Base-by-base conservation (phyloP, 495 filamentous ascomycete genomes). In the Tuber brumale region DNA sequence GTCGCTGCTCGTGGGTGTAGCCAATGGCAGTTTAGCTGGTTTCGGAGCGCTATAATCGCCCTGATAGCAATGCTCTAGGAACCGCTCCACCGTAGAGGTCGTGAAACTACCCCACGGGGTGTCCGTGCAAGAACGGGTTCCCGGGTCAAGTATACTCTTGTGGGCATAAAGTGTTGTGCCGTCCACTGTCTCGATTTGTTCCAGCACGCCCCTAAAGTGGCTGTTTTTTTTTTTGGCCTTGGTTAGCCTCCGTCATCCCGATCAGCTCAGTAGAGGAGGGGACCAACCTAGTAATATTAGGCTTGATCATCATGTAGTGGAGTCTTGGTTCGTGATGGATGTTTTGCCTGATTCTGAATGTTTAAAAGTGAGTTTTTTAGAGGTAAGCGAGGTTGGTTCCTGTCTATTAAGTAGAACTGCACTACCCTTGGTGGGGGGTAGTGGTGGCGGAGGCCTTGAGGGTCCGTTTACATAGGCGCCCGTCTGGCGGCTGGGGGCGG, bases 21-120 rank as follows among this genome's bases (percentile, higher is more conserved):
- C 57, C 2, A 19, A 1, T 66, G 27, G 27, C 57, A 31, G n/a
- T 14, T 66, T 35, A 5, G 3, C 12, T 3, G 57, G 57, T 35
- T 66, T 31, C 4, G 57, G 57, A 19, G 3, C 12, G 31, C 14
- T 31, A 19, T 97, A 97, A 83, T 97, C 92, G 83, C 89, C 89
- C 4, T 92, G 96, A 84, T 97, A 97, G 69, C 95, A 89, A 85
- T 91, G 97, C 85, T 97, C 92, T 78, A 97, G 89, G 81, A 95
- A 93, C 84, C 90, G 93, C 51, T 92, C 90, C 73, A 94, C 90
- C 57, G 94, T 92, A 18, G 57, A 35, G 6, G 57, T 19, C 27
- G 18, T 66, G 57, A 66, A 66, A 35, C 27, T 35, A 3, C 35
- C 12, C 57, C 57, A 66, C 14, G 57, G 57, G 27, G 14, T 12